Evolutionary conservation across 306 rosid species (phyloP).

Genomic region (Sesbania bispinosa): DNA sequence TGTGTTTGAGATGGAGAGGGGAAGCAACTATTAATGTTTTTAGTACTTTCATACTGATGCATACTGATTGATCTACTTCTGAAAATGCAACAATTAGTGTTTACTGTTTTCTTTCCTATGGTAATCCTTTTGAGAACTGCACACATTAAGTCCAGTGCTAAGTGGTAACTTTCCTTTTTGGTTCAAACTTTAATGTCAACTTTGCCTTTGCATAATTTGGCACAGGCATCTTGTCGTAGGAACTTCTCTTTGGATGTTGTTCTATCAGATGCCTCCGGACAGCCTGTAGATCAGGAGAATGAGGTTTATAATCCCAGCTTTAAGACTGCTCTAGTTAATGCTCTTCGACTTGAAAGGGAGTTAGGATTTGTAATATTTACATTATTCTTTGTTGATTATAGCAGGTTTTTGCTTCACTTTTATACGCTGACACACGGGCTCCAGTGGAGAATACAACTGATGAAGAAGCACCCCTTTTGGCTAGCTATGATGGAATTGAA

Average conservation of each 20-base stretch:
- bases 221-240: constrained; percentile 93
- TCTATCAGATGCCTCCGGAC: constrained; percentile 56
- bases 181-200: constrained; percentile 15
- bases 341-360: constrained; percentile 15
- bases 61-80: not conserved
- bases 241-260: constrained; percentile 83
- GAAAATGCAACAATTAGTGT: not conserved
- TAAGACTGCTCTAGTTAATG: not conserved
- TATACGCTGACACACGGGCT: constrained; percentile 63
- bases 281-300: constrained; percentile 52
- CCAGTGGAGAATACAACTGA: constrained; percentile 79
- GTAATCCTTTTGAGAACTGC: not conserved
- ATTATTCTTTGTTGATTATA: constrained; percentile 19
- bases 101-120: not conserved
- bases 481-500: constrained; percentile 76
- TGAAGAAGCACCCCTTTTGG: constrained; percentile 82
- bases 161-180: constrained; percentile 17
- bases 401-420: constrained; percentile 86
- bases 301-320: constrained; percentile 57
- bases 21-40: not conserved
- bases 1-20: too few species aligned
- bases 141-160: not conserved
- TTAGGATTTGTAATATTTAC: constrained; percentile 9
- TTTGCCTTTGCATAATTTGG: constrained; percentile 35
- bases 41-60: not conserved